Percentiles rank a stretch among this genome's conserved stretches.
phyloP scores from a whole-genome alignment of 371 early-diverging fungal genomes.

The Circinella minor region DNA sequence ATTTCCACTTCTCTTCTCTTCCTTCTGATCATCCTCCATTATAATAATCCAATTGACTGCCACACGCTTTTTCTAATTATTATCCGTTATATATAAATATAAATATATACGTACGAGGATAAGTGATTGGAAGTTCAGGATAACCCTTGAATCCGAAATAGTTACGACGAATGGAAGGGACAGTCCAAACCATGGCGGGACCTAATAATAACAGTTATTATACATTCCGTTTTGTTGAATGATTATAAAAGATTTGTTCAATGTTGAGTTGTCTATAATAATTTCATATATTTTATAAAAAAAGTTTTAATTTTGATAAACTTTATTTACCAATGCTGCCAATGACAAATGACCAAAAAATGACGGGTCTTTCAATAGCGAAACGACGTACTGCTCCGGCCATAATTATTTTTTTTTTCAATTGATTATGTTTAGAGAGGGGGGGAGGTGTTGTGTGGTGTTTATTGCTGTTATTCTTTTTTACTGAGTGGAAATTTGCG shows the following conservation, averaged over 20 bases:
- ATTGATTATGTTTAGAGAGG: not conserved
- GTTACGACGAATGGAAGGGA: slow-evolving; percentile 51
- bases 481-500: not conserved
- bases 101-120: slow-evolving; percentile 43
- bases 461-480: not conserved
- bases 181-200: slow-evolving; percentile 54
- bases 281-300: too few species aligned
- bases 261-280: too few species aligned
- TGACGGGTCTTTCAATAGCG: slow-evolving; percentile 46
- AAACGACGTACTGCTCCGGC: slow-evolving; percentile 40
- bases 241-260: too few species aligned
- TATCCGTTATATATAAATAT: not conserved
- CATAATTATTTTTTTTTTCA: slow-evolving; percentile 16
- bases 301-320: not conserved
- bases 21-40: not conserved
- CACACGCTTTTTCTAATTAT: not conserved
- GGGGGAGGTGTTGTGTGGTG: not conserved
- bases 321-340: slow-evolving; percentile 38
- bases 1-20: not conserved
- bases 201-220: slow-evolving; percentile 27
- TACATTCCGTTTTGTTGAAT: not conserved
- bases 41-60: not conserved
- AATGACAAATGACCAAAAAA: slow-evolving; percentile 54
- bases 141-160: slow-evolving; percentile 55
- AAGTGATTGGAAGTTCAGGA: slow-evolving; percentile 45